phyloP scores from a whole-genome alignment of 345 rosid species.

The Syzygium aqueum region DNA sequence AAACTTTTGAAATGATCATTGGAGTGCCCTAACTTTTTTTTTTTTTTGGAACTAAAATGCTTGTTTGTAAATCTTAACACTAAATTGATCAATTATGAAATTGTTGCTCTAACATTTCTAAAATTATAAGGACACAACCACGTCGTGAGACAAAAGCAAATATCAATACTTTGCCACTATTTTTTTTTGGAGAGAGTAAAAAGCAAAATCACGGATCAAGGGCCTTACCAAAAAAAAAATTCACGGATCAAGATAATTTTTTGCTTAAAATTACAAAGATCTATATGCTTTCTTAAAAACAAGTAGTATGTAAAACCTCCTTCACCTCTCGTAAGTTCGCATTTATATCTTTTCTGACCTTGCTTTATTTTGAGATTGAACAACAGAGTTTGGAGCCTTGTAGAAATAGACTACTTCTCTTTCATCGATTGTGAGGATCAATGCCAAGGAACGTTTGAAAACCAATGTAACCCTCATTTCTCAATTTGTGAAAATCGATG shows the following conservation, averaged over 20 bases:
- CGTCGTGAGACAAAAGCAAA: background rate
- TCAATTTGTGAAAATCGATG: too few relatives aligned
- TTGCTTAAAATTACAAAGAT: background rate
- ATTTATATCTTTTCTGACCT: background rate
- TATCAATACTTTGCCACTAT: background rate
- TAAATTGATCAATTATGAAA: background rate
- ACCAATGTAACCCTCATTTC: too few relatives aligned
- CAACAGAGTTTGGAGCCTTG: background rate
- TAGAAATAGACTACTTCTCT: background rate
- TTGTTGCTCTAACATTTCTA: background rate
- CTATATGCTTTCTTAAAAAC: background rate
- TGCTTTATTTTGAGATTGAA: background rate
- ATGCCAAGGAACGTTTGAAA: background rate
- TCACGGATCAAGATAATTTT: accelerated
- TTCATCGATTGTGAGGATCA: background rate
- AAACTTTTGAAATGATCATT: too few relatives aligned
- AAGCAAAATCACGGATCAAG: background rate
- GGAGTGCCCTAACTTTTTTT: too few relatives aligned
- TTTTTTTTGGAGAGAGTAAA: background rate
- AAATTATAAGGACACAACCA: background rate
- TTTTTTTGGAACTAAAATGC: background rate
- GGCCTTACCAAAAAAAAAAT: too few relatives aligned
- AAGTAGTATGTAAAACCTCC: background rate
- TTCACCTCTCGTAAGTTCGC: background rate
- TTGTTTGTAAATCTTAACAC: background rate